These are phyloP conservation scores for Acacia confusa DNA, from an alignment of 306 rosid species.

Conservation along the genomic window DNA sequence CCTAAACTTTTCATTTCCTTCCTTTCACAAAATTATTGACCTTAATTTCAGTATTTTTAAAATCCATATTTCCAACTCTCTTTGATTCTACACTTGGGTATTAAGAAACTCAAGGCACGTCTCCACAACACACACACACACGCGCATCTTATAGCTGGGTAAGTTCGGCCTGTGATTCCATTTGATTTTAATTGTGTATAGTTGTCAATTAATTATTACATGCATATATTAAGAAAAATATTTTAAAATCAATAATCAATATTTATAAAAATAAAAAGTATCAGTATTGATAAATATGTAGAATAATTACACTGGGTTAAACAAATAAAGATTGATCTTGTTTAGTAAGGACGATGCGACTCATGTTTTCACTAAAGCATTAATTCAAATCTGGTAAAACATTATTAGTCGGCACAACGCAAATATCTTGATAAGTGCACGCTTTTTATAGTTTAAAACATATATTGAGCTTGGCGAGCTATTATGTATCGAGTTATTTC, in stretches of 20 bases:
- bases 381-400: too few relatives aligned
- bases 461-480: neutral
- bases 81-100: neutral
- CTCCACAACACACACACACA: neutral
- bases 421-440: neutral
- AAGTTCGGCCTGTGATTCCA: neutral
- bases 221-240: neutral
- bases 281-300: neutral
- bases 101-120: neutral
- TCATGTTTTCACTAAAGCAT: too few relatives aligned
- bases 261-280: neutral
- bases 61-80: neutral
- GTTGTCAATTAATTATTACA: neutral
- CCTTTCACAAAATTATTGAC: neutral
- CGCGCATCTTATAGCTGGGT: neutral
- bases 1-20: neutral
- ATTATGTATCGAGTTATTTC: neutral
- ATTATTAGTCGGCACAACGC: neutral
- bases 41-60: constrained; percentile 1
- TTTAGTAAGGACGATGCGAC: neutral
- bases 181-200: neutral
- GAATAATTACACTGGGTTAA: neutral
- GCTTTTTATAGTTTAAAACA: neutral
- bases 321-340: neutral
- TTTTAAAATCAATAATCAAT: neutral